Conservation (phyloP, 108 stramenopile species). For the Nitzschia sp. region DNA sequence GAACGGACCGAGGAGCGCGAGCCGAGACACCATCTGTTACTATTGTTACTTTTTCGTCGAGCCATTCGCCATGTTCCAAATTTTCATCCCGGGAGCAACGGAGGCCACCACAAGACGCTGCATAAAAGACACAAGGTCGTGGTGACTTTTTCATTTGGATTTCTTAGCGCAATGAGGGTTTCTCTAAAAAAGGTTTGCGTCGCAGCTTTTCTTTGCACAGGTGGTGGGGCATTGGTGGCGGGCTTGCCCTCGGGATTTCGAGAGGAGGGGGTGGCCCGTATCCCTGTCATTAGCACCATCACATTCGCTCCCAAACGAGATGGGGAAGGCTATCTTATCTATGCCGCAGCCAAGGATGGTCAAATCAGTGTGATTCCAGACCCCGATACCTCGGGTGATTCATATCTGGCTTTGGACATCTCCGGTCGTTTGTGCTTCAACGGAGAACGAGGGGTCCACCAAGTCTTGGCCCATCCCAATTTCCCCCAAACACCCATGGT, state of each 20-base stretch:
- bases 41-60: no score
- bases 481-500: background rate
- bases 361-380: background rate
- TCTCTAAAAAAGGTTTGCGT: no score
- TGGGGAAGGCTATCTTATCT: constrained; percentile 12
- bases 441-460: background rate
- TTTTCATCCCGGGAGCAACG: no score
- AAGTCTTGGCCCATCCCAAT: background rate
- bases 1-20: no score
- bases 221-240: no score
- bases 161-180: no score
- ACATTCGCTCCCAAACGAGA: constrained; percentile 23
- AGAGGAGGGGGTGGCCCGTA: constrained; percentile 22
- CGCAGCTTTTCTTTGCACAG: no score
- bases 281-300: constrained; percentile 10
- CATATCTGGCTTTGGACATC: background rate
- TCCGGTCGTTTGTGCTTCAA: background rate
- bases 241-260: constrained; percentile 24
- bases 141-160: no score
- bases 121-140: no score
- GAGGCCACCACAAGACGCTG: no score
- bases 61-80: no score
- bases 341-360: constrained; percentile 20
- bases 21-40: no score
- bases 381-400: background rate